These are phyloP conservation scores for Gracilaria vermiculophylla DNA, from an alignment of 23 red algal genomes.

Conservation along the genomic window DNA sequence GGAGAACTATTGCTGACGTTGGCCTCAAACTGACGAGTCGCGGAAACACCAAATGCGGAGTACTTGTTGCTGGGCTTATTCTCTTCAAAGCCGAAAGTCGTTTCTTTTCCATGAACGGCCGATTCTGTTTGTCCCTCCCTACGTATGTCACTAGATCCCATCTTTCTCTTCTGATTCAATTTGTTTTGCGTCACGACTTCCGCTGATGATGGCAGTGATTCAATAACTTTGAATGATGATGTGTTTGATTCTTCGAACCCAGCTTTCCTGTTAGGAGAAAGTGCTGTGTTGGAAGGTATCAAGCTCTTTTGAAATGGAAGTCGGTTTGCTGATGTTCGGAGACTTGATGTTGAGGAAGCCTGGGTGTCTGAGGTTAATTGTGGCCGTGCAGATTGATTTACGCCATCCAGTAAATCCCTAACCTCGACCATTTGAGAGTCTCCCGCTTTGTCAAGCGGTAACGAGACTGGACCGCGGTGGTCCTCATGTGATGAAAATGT, in stretches of 20 bases:
- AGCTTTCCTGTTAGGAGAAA: background rate
- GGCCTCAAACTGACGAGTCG: background rate
- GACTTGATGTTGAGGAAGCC: background rate
- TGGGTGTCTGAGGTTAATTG: background rate
- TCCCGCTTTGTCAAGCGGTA: background rate
- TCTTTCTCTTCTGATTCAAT: background rate
- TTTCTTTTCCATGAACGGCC: background rate
- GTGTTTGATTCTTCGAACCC: background rate
- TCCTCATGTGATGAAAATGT: background rate
- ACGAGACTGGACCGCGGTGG: background rate
- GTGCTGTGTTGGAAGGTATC: background rate
- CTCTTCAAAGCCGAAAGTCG: background rate
- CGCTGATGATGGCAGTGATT: background rate
- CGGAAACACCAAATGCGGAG: background rate
- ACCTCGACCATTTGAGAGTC: conserved; percentile 6
- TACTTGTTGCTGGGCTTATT: background rate
- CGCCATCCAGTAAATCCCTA: background rate
- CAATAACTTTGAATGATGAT: too few species aligned
- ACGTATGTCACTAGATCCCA: background rate
- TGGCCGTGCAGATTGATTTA: background rate
- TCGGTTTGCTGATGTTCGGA: background rate
- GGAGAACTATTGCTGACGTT: background rate
- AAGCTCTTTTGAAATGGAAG: background rate
- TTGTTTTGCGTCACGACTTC: background rate
- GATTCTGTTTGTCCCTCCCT: background rate